A percentile compares a stretch with the other conserved stretches of the same genome.
Conservation (phyloP, 2,329 filamentous ascomycete genomes). For the Sclerotinia spermophila region DNA sequence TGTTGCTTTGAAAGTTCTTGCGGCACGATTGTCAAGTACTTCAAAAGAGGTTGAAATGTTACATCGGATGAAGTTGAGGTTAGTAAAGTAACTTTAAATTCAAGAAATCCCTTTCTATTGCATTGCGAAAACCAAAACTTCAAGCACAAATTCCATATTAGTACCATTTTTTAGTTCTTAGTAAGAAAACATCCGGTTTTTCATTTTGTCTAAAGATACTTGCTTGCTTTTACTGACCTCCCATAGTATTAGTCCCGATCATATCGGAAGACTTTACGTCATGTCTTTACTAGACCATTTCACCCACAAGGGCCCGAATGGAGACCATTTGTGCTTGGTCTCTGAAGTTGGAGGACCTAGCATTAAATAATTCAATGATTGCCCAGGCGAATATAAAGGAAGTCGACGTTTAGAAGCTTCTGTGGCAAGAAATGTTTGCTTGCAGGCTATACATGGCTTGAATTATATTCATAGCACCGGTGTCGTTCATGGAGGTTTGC, state of each 20-base stretch:
- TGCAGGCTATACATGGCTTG: conserved; percentile 24
- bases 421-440: conserved; percentile 24
- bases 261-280: conserved; percentile 21
- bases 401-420: conserved; percentile 23
- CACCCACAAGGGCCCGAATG: conserved; percentile 42
- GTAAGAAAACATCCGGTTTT: neutral
- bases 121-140: too few species aligned
- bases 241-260: neutral
- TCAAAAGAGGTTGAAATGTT: conserved; percentile 26
- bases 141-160: neutral
- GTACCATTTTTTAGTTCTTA: neutral
- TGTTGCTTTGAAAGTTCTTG: conserved; percentile 28
- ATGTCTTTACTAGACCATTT: conserved; percentile 30
- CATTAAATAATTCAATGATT: conserved; percentile 27
- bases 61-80: conserved; percentile 17
- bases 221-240: neutral
- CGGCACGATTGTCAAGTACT: conserved; percentile 20
- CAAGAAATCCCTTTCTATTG: neutral
- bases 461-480: conserved; percentile 24
- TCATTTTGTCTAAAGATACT: neutral
- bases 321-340: conserved; percentile 44
- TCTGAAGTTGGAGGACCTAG: conserved; percentile 26
- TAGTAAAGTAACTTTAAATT: neutral
- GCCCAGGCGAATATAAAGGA: conserved; percentile 24
- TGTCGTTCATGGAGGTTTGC: conserved; percentile 27